Percentiles rank a stretch among this genome's conserved stretches.
These are phyloP conservation scores for Fusarium longipes DNA, from an alignment of 2,329 filamentous ascomycete species.

Conservation along the genomic window DNA sequence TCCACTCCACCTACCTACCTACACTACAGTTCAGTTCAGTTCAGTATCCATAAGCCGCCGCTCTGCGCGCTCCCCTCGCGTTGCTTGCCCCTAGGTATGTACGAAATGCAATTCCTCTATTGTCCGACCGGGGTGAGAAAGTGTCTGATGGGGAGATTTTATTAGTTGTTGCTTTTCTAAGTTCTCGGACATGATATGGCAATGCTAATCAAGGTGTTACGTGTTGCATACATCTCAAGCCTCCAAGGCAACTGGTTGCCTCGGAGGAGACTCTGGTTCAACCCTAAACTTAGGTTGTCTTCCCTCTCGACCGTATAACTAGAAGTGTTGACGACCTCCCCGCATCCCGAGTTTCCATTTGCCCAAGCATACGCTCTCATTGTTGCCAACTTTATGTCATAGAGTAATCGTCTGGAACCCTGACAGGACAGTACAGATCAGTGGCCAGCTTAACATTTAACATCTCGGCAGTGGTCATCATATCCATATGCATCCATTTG, in stretches of 20 bases:
- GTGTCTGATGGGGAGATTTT: neutral
- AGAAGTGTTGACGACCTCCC: neutral
- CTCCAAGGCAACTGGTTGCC: neutral
- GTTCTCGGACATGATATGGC: neutral
- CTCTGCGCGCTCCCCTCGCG: neutral
- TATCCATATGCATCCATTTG: constrained; percentile 1
- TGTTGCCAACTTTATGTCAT: neutral
- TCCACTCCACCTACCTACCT: constrained; percentile 31
- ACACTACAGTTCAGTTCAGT: no score
- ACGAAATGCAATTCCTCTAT: neutral
- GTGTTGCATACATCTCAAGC: neutral
- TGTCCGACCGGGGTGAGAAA: neutral
- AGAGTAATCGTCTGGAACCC: constrained; percentile 3
- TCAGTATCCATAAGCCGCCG: constrained; percentile 19
- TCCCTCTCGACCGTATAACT: neutral
- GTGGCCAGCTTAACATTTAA: constrained; percentile 12
- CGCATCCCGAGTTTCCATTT: neutral
- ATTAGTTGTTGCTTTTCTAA: neutral
- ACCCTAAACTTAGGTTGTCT: constrained; percentile 1
- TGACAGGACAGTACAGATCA: neutral
- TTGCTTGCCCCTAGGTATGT: neutral
- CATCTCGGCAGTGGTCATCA: constrained; percentile 19
- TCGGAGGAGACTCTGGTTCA: neutral
- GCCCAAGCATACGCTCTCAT: neutral
- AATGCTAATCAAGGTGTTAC: no score